Evolutionary conservation across 805 yeast species (phyloP), one percentile per base, ranked within the genome.

Genomic region (Candida montana): DNA sequence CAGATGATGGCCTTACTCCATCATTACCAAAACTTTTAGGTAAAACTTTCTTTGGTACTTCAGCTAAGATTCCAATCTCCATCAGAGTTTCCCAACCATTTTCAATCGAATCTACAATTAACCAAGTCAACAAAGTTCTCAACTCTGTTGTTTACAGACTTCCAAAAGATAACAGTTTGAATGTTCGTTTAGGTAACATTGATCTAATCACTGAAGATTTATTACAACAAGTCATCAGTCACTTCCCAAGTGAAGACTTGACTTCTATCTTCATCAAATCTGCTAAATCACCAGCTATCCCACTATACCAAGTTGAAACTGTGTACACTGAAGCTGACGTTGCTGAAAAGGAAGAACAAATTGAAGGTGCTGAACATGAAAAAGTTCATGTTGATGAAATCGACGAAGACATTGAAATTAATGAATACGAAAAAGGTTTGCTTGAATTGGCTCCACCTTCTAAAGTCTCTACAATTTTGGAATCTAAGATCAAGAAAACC

Each of bases 21-120:
- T 69, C 85, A 45, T 72, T 93, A 64, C 99, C 99, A 36, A 78
- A 81, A 53, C 65, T 85, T 29, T 68, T 93, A 49, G 96, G 97
- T 42, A 85, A 86, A 64, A 69, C 77, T 3, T 93, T 89, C 58
- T 84, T 79, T 59, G 71, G 71, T 7, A 21, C 24, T 37, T 63
- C 74, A 30, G 64, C 71, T 17, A 86, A 85, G 58, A 64, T 78
- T 32, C 95, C 95, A 40, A 61, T 83, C 31, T 81, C 90, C 17
- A 67, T 87, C 41, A 70, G 71, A 50, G 64, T 81, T 19, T 51
- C 63, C 20, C 49, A 57, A 40, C 46, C 62, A 48, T 62, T 76
- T 57, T 65, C 80, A 55, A 54, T 68, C 52, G 64, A 65, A 16
- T 74, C 84, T 2, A 70, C 83, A 36, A 61, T 65, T 35, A 75